These are phyloP conservation scores for Hypoxylon fuscum DNA, from an alignment of 495 filamentous ascomycete genomes.

Conservation along the genomic window DNA sequence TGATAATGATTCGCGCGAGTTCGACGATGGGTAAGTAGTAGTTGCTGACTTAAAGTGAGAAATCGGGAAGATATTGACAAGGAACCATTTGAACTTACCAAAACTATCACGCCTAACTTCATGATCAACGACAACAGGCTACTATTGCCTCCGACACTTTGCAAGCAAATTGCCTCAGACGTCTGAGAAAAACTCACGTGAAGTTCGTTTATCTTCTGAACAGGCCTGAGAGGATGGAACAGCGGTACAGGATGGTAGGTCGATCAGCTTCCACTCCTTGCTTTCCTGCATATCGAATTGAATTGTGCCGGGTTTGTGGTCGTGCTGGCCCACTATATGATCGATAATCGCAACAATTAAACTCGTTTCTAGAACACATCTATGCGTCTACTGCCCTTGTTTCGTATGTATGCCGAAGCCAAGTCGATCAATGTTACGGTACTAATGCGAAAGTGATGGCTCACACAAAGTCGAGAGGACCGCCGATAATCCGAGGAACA, in stretches of 20 bases:
- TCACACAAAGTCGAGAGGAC: slow-evolving; percentile 5
- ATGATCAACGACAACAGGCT: slow-evolving; percentile 55
- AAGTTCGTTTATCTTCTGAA: slow-evolving; percentile 9
- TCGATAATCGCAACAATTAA: slow-evolving; percentile 31
- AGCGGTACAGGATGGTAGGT: slow-evolving; percentile 23
- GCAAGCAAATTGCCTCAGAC: background rate
- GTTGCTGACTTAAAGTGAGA: background rate
- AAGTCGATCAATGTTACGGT: slow-evolving; percentile 40
- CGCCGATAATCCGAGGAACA: slow-evolving; percentile 2
- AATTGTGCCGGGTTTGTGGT: slow-evolving; percentile 34
- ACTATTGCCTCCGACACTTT: slow-evolving; percentile 55
- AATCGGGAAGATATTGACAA: slow-evolving; percentile 11
- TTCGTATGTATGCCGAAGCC: slow-evolving; percentile 38
- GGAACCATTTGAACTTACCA: slow-evolving; percentile 50
- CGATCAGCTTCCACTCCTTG: slow-evolving; percentile 36
- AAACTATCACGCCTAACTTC: slow-evolving; percentile 61
- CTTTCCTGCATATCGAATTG: slow-evolving; percentile 32
- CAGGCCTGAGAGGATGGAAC: slow-evolving; percentile 17
- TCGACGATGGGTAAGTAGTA: slow-evolving; percentile 20
- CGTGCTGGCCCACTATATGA: slow-evolving; percentile 30
- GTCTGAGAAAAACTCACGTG: background rate
- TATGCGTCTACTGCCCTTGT: slow-evolving; percentile 28
- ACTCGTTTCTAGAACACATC: slow-evolving; percentile 40
- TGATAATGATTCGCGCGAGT: slow-evolving; percentile 32
- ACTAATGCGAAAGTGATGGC: slow-evolving; percentile 24